Base-by-base conservation (phyloP, 768 basidiomycete genomes). In the Pholiota microspora region DNA sequence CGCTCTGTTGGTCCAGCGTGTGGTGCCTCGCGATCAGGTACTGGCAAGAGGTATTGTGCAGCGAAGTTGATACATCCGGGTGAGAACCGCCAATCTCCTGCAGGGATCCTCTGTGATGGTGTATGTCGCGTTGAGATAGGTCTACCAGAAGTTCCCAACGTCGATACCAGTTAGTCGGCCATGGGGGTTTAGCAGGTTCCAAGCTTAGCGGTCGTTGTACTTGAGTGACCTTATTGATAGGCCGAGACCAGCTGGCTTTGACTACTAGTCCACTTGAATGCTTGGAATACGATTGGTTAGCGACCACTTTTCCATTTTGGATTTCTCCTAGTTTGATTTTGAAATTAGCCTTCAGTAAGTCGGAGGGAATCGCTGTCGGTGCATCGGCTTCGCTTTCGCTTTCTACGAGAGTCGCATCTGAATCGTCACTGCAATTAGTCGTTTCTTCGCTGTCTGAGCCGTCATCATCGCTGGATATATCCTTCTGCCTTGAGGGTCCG, bases 321-420 rank as follows among this genome's bases (percentile, higher is more conserved):
- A n/a, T 9, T 47, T 29, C 28, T 21, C 73, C 71, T n/a, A 38
- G 8, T 18, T 23, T 23, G 21, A 42, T 16, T 21, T 42, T 42
- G 10, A 10, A 7, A 8, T 10, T 23, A 10, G 40, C 21, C 40
- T 42, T 42, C 21, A 9, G 16, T 23, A 42, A 9, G 1, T 10
- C 21, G n/a, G 16, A 42, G 16, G 21, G 40, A 9, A 18, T 15
- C 16, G 36, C 10, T 9, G 10, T 23, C 21, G 40, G 21, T 9
- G 8, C 7, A 2, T 42, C 40, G 18, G 58, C 60, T 34, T 76
- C 75, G 48, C 65, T 71, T 51, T 79, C 77, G 47, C 76, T 79
- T 60, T 78, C 80, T 23, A 84, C 80, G 16, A 84, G 72, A 7
- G 83, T 84, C n/a, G 71, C 61, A 53, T 84, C 83, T n/a, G 81